A percentile compares a stretch with the other conserved stretches of the same genome.
Evolutionary conservation across 345 rosid genomes (phyloP).

Genomic region (Cardiospermum halicacabum): DNA sequence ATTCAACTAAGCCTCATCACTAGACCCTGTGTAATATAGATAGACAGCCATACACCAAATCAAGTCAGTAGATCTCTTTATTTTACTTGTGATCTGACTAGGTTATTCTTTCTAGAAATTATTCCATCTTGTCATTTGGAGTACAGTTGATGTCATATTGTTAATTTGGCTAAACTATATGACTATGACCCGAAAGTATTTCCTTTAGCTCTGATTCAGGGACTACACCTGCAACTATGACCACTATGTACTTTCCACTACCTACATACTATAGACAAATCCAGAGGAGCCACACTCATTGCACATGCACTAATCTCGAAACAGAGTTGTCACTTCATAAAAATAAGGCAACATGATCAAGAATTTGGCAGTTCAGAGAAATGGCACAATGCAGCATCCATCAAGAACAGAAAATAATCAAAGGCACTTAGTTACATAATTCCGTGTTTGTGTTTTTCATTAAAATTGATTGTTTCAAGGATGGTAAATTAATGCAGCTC

Average conservation of each 20-base stretch:
- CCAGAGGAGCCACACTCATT: background rate
- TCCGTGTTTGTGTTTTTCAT: background rate
- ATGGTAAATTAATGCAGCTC: no score
- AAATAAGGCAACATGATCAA: background rate
- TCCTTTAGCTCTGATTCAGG: no score
- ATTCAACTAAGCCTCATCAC: slow-evolving; percentile 44
- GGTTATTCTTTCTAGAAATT: background rate
- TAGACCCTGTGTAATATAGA: slow-evolving; percentile 40
- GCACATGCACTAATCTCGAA: background rate
- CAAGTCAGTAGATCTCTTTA: slow-evolving; percentile 1
- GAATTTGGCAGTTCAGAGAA: background rate
- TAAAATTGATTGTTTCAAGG: no score
- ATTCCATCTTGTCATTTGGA: background rate
- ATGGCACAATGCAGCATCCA: background rate
- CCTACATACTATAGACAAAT: background rate
- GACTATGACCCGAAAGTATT: background rate
- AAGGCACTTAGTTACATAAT: background rate
- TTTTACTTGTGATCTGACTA: background rate
- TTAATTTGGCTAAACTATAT: background rate
- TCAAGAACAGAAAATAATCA: background rate
- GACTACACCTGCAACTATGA: background rate
- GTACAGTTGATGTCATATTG: background rate
- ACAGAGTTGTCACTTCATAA: background rate
- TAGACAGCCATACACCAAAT: slow-evolving; percentile 9
- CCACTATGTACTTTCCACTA: background rate